A percentile compares a stretch with the other conserved stretches of the same genome.
These are phyloP conservation scores for Canavalia gladiata DNA, from an alignment of 306 rosid genomes.

Conservation along the genomic window DNA sequence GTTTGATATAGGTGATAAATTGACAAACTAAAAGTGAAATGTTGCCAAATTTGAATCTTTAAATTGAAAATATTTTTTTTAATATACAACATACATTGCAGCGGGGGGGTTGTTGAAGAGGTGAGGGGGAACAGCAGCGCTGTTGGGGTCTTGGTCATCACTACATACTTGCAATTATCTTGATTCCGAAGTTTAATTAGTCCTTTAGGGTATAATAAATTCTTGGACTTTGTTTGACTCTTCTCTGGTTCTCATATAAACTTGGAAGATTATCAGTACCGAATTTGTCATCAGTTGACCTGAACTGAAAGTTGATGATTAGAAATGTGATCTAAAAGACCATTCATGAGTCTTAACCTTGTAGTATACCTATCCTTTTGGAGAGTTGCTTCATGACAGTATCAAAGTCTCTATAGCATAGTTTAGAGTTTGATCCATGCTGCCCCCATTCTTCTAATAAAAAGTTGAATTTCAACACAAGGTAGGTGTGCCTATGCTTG, in stretches of 20 bases:
- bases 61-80: neutral
- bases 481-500: neutral
- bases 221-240: conserved; percentile 1
- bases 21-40: conserved; percentile 15
- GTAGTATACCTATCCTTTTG: neutral
- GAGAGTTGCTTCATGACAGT: conserved; percentile 5
- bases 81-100: neutral
- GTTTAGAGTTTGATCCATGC: neutral
- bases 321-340: conserved; percentile 5
- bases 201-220: neutral
- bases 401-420: neutral
- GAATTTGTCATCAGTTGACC: conserved; percentile 8
- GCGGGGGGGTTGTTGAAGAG: neutral
- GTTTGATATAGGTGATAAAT: conserved; percentile 30
- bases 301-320: neutral
- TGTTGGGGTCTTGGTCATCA: conserved; percentile 1
- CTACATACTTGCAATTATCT: neutral
- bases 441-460: no score
- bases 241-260: conserved; percentile 20
- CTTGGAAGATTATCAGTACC: neutral
- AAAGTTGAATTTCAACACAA: neutral
- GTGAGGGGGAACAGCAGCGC: neutral
- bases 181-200: conserved; percentile 14
- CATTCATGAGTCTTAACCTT: neutral
- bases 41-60: conserved; percentile 30